Base-by-base conservation (phyloP, 2,329 filamentous ascomycete species). In the Septoria linicola region DNA sequence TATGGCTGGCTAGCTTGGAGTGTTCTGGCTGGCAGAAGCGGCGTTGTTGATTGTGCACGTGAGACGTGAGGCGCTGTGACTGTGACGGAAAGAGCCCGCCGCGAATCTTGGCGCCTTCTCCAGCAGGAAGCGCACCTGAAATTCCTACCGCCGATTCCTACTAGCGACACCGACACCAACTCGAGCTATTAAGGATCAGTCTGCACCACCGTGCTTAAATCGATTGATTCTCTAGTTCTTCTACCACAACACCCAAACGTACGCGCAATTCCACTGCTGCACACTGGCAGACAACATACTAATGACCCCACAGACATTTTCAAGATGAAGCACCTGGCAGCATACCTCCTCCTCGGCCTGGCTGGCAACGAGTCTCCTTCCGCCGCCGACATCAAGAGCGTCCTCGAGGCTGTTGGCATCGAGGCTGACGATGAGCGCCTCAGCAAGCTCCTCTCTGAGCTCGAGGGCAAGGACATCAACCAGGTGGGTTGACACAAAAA, bases 301-400 rank as follows among this genome's bases (percentile, higher is more conserved):
- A 35, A 54, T 23, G 27, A 36, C 17, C 25, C 35, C 42, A 43
- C 54, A 66, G 59, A 56, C 51, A 57, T 51, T 43, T 48, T 71
- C 75, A 95, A 85, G 89, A 97, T 99, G 93, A 97, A 99, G 91
- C 87, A 97, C 81, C 87, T 99, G 81, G 93, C 93, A 75, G 92
- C 93, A 75, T 97, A 95, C 85, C 90, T 99, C 73, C 92, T 99
- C 73, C 89, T 97, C 76, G 79, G 80, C 80, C 87, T 97, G 68
- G 92, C 83, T 75, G 93, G 93, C 79, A 97, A 96, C 84, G 75
- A 82, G 80, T 84, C 84, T 62, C 93, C 93, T 68, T 90, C 88
- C 62, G 89, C 88, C 69, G 75, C 76, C 64, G 91, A 97, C 73
- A 79, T 99, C 83, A 93, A 88, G 81, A 73, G 71, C 60, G 90